These are phyloP conservation scores for Alternaria brassicicola DNA, from an alignment of 2,329 filamentous ascomycete species.

Conservation along the genomic window DNA sequence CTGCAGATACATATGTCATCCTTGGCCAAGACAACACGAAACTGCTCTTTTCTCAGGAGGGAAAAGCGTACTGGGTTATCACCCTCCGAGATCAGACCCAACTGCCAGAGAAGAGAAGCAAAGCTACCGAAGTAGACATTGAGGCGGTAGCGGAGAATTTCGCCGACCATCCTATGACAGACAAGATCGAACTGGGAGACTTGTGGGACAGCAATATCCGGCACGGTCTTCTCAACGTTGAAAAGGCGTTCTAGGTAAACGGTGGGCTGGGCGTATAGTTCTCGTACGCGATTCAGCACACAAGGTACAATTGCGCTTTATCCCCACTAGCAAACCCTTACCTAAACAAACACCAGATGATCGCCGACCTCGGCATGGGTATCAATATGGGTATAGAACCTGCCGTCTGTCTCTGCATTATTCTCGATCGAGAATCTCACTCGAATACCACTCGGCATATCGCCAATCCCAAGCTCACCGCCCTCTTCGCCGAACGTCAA, in stretches of 20 bases:
- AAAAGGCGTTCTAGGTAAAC: conserved; percentile 50
- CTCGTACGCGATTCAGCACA: conserved; percentile 53
- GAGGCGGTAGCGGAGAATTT: conserved; percentile 34
- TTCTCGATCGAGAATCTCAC: conserved; percentile 19
- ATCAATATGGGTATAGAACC: conserved; percentile 30
- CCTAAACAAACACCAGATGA: conserved; percentile 19
- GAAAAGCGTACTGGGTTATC: conserved; percentile 15
- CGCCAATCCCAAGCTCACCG: conserved; percentile 6
- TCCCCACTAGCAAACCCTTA: not conserved
- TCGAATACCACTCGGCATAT: conserved; percentile 11
- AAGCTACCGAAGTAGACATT: conserved; percentile 31
- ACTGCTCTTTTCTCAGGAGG: conserved; percentile 35
- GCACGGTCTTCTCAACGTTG: conserved; percentile 34
- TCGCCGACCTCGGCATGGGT: conserved; percentile 24
- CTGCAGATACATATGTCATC: conserved; percentile 31
- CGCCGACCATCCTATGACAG: conserved; percentile 34
- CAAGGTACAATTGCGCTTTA: conserved; percentile 38
- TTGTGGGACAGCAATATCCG: conserved; percentile 37
- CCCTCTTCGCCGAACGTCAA: conserved; percentile 22
- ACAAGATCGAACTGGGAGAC: conserved; percentile 42
- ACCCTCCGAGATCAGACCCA: conserved; percentile 17
- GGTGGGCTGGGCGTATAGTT: conserved; percentile 50
- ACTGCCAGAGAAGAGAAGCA: conserved; percentile 12
- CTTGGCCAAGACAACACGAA: conserved; percentile 30
- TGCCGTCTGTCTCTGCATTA: conserved; percentile 25